These are phyloP conservation scores for Penstemon davidsonii DNA, from an alignment of 257 asterid species.

Conservation along the genomic window DNA sequence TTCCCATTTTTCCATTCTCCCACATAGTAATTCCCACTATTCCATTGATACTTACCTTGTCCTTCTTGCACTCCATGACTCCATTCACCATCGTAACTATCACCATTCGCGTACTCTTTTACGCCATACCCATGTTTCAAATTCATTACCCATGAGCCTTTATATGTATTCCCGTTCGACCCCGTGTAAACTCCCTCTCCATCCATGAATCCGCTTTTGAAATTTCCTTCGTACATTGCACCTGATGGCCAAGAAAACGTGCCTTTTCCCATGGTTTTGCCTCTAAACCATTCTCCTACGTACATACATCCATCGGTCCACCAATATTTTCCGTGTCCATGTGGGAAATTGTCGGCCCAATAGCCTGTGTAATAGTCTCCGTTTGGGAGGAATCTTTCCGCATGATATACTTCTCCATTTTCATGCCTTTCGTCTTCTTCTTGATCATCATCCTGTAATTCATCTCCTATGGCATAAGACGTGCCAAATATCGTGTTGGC, in stretches of 20 bases:
- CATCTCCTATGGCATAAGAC: slow-evolving; percentile 39
- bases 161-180: slow-evolving; percentile 58
- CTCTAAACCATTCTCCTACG: slow-evolving; percentile 81
- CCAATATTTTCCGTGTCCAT: slow-evolving; percentile 83
- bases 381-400: slow-evolving; percentile 71
- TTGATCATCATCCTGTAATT: slow-evolving; percentile 41
- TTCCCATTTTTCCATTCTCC: slow-evolving; percentile 83
- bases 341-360: slow-evolving; percentile 81
- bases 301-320: slow-evolving; percentile 97
- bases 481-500: slow-evolving; percentile 81
- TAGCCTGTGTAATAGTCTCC: slow-evolving; percentile 85
- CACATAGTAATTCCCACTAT: slow-evolving; percentile 53
- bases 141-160: slow-evolving; percentile 88
- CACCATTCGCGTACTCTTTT: slow-evolving; percentile 71
- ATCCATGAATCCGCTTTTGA: slow-evolving; percentile 95
- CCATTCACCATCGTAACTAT: slow-evolving; percentile 84
- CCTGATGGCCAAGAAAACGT: slow-evolving; percentile 87
- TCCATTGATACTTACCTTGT: slow-evolving; percentile 76
- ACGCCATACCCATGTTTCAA: slow-evolving; percentile 68
- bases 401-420: slow-evolving; percentile 66
- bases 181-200: slow-evolving; percentile 81
- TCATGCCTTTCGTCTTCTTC: slow-evolving; percentile 47
- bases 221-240: slow-evolving; percentile 74
- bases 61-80: slow-evolving; percentile 75
- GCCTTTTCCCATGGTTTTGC: slow-evolving; percentile 80